Base-by-base conservation (phyloP, 805 yeast genomes). In the Zygotorulaspora sp. region DNA sequence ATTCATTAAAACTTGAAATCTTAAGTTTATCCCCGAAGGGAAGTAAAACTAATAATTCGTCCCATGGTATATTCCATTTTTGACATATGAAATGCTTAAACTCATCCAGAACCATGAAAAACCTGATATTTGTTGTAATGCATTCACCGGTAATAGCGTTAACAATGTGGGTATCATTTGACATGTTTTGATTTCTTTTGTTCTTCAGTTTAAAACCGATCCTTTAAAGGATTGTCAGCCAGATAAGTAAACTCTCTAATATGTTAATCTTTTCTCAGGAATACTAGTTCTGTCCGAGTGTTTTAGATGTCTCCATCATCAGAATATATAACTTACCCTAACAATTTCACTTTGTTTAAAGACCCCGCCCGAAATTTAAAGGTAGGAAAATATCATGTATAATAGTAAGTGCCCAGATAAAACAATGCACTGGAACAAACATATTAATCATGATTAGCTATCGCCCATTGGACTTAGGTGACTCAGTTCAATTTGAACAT, bases 1-100 rank as follows among this genome's bases (percentile, higher is more conserved):
- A 40, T 17, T 46, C 44, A 69, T 51, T 67, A 68, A 54, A 65
- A 72, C 55, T 17, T 48, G 46, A 37, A 14, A 41, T 52, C 40
- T 74, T 77, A 45, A 83, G 63, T 49, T 74, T 77, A 31, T 75
- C 69, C 0, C 89, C 89, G 55, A 73, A 78, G 1, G 87, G 76
- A 2, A 87, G 71, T 25, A 83, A 58, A 10, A 83, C 61, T 46
- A 82, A 67, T 29, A 71, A 48, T 35, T 70, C 67, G 17, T 58
- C 64, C 1, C 47, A 23, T 0, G 73, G 67, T 1, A 75, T 71
- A 29, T 50, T 49, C 56, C 75, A 68, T 26, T 66, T 61, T 3
- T 61, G 55, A 5, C 66, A 41, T 14, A 75, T 64, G 45, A 63
- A 70, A 19, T 53, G 61, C 44, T 66, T 70, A 21, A 75, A 53